Evolutionary conservation across 148 eudicot genomes (phyloP).

Genomic region (Hydrangea macrophylla): DNA sequence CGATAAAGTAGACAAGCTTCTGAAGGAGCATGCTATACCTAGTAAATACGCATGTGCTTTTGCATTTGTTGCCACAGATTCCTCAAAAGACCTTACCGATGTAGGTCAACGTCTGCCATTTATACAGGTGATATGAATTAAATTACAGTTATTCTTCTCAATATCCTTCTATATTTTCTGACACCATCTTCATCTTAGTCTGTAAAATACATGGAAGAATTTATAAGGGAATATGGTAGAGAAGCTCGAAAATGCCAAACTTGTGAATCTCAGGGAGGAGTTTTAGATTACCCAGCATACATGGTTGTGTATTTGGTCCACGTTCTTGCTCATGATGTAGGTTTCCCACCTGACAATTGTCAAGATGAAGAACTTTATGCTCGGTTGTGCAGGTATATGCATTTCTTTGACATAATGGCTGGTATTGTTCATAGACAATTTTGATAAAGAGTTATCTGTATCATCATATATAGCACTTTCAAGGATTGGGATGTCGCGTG

Average conservation of each 20-base stretch:
- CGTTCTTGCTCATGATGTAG: conserved; percentile 79
- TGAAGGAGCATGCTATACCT: conserved; percentile 55
- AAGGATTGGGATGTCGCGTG: too few species aligned
- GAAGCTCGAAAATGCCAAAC: conserved; percentile 27
- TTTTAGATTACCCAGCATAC: conserved; percentile 59
- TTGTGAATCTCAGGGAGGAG: conserved; percentile 30
- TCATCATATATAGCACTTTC: too few species aligned
- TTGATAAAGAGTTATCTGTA: too few species aligned
- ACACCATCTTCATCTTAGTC: conserved; percentile 41
- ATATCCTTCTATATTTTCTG: conserved; percentile 16
- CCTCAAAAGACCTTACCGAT: conserved; percentile 45
- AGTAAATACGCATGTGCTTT: conserved; percentile 83
- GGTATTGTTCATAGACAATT: too few species aligned
- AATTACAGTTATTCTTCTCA: not conserved
- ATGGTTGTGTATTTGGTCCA: conserved; percentile 78
- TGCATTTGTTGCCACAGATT: conserved; percentile 62
- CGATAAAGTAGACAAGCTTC: conserved; percentile 64
- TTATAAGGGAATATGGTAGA: conserved; percentile 46
- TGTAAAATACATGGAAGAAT: conserved; percentile 57
- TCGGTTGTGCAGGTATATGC: conserved; percentile 59
- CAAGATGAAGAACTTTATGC: conserved; percentile 45
- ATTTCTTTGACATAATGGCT: conserved; percentile 1
- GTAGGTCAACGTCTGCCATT: conserved; percentile 32
- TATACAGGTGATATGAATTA: conserved; percentile 5
- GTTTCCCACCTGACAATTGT: conserved; percentile 52